Evolutionary conservation across 2,329 filamentous ascomycete genomes (phyloP).

Genomic region (Apiospora kogelbergensis): DNA sequence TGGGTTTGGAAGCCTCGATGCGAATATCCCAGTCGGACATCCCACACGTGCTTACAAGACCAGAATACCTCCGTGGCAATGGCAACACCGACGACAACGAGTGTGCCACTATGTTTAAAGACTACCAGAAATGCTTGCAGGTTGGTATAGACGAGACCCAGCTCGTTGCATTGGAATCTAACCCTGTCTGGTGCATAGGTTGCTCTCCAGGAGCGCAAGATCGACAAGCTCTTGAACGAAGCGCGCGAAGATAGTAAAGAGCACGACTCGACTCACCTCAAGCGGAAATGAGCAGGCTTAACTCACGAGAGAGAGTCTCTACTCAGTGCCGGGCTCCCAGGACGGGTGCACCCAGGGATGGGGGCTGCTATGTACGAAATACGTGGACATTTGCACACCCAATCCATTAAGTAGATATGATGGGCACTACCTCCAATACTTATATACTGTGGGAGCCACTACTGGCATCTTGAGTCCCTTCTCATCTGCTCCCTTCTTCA

Average conservation of each 20-base stretch:
- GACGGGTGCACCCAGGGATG: background rate
- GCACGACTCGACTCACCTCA: constrained; percentile 72
- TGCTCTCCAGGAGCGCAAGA: constrained; percentile 83
- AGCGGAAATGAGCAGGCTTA: constrained; percentile 33
- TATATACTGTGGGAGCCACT: background rate
- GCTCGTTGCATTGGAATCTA: background rate
- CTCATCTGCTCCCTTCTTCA: background rate
- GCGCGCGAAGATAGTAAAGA: constrained; percentile 87
- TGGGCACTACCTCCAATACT: background rate
- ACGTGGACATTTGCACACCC: background rate
- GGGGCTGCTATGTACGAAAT: background rate
- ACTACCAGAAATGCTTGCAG: constrained; percentile 83
- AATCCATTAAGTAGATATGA: background rate
- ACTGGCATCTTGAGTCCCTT: background rate
- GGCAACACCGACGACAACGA: constrained; percentile 75
- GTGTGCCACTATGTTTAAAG: constrained; percentile 80
- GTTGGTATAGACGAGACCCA: constrained; percentile 44
- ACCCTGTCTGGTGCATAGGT: constrained; percentile 53
- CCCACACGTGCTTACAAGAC: constrained; percentile 10
- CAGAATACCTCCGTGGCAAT: constrained; percentile 87
- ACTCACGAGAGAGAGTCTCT: background rate
- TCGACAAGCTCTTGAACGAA: constrained; percentile 90
- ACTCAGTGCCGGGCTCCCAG: background rate
- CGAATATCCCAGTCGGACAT: constrained; percentile 19
- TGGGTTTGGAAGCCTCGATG: constrained; percentile 45